Evolutionary conservation across 2,329 filamentous ascomycete genomes (phyloP).

Genomic region (Bipolaris sorokiniana): DNA sequence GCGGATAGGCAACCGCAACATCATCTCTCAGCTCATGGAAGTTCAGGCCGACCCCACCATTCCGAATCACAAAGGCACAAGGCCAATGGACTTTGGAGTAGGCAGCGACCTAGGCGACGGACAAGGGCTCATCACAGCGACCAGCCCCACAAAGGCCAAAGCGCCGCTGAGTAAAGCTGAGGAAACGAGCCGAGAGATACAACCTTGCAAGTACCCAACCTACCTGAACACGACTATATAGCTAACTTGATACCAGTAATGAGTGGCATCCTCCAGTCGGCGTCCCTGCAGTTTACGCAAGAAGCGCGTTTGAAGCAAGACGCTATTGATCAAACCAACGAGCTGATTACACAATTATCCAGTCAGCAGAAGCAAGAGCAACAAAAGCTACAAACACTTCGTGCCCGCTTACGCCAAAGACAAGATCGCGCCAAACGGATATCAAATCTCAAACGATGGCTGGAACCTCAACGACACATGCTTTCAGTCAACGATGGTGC

Average conservation of each 20-base stretch:
- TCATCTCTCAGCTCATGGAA: slow-evolving; percentile 95
- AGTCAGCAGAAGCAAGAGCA: slow-evolving; percentile 78
- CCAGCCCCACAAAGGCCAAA: slow-evolving; percentile 48
- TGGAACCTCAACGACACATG: slow-evolving; percentile 70
- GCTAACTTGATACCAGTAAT: slow-evolving; percentile 61
- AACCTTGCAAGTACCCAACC: slow-evolving; percentile 68
- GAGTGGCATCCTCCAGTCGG: slow-evolving; percentile 78
- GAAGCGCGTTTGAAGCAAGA: slow-evolving; percentile 85
- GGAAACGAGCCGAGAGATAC: slow-evolving; percentile 80
- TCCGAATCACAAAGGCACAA: slow-evolving; percentile 84
- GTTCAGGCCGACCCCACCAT: slow-evolving; percentile 94
- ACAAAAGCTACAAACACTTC: slow-evolving; percentile 73
- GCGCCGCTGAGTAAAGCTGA: slow-evolving; percentile 58
- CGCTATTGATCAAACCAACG: slow-evolving; percentile 80
- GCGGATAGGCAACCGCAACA: slow-evolving; percentile 88
- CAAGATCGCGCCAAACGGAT: slow-evolving; percentile 73
- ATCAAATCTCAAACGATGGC: slow-evolving; percentile 75
- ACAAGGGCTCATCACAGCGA: slow-evolving; percentile 25
- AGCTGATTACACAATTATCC: slow-evolving; percentile 79
- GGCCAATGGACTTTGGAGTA: slow-evolving; percentile 93
- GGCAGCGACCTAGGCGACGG: slow-evolving; percentile 65
- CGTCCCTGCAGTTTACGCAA: slow-evolving; percentile 77
- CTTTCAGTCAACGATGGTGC: slow-evolving; percentile 53
- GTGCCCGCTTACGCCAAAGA: slow-evolving; percentile 67
- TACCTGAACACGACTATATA: too few relatives aligned